A percentile compares a stretch with the other conserved stretches of the same genome.
Evolutionary conservation across 805 yeast genomes (phyloP).

Genomic region (Deakozyma indianensis): DNA sequence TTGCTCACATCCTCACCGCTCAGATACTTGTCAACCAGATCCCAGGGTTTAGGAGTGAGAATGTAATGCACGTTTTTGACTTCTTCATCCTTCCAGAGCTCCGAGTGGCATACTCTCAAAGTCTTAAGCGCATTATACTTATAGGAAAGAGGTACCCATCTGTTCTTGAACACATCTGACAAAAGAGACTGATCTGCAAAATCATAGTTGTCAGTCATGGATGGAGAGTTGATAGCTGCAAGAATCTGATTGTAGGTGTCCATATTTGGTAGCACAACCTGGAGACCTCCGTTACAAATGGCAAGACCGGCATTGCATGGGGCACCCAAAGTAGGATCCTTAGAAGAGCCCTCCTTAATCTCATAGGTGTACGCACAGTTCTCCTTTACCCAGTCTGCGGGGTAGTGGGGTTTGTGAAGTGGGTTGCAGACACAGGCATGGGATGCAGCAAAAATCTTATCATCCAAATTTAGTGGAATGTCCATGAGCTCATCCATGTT

Average conservation of each 20-base stretch:
- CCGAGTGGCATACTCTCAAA: conserved; percentile 28
- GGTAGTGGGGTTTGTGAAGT: conserved; percentile 35
- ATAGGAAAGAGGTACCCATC: conserved; percentile 39
- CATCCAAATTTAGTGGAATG: conserved; percentile 23
- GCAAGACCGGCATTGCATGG: conserved; percentile 27
- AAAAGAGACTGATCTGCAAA: conserved; percentile 47
- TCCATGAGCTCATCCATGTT: conserved; percentile 51
- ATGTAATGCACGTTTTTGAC: conserved; percentile 47
- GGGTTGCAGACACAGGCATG: conserved; percentile 57
- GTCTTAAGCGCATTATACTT: conserved; percentile 46
- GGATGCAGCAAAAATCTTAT: conserved; percentile 36
- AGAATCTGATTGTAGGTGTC: conserved; percentile 27
- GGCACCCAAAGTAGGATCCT: conserved; percentile 27
- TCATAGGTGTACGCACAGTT: conserved; percentile 38
- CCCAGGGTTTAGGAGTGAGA: conserved; percentile 49
- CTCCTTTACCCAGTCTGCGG: conserved; percentile 34
- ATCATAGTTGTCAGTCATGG: conserved; percentile 27
- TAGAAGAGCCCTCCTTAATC: conserved; percentile 10
- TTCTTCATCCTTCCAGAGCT: conserved; percentile 31
- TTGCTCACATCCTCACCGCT: conserved; percentile 13
- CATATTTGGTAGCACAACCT: conserved; percentile 32
- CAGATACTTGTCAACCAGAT: conserved; percentile 18
- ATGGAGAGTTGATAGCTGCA: conserved; percentile 25
- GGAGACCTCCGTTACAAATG: conserved; percentile 47
- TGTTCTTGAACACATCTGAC: conserved; percentile 35